Evolutionary conservation across 192 early-diverging fungal species (phyloP).

Genomic region (Coemansia sp.): DNA sequence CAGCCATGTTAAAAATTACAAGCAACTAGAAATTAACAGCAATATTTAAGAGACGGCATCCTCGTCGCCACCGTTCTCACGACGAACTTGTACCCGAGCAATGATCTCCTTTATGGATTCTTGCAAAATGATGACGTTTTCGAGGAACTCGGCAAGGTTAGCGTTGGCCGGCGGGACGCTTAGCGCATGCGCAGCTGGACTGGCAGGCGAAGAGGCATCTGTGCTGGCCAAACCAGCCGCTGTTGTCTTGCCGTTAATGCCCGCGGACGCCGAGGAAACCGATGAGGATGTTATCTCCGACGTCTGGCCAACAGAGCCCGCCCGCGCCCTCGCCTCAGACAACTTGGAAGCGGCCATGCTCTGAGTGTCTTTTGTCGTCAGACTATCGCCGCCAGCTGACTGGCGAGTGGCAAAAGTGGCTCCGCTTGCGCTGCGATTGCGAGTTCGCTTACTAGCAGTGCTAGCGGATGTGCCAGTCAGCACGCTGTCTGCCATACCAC

Average conservation of each 20-base stretch:
- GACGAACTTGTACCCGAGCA: constrained; percentile 77
- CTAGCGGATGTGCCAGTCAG: not conserved
- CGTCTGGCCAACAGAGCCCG: constrained; percentile 31
- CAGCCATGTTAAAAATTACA: not conserved
- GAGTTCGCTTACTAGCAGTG: constrained; percentile 7
- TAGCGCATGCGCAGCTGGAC: constrained; percentile 39
- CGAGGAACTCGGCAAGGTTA: constrained; percentile 64
- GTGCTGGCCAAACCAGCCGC: constrained; percentile 7
- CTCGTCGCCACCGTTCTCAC: constrained; percentile 77
- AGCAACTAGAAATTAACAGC: not conserved
- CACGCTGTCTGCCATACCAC: constrained; percentile 7
- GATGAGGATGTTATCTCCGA: constrained; percentile 40
- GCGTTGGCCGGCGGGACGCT: constrained; percentile 50
- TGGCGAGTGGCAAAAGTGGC: constrained; percentile 8
- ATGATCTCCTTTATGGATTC: constrained; percentile 93
- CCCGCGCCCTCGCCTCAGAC: constrained; percentile 17
- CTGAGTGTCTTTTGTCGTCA: not conserved
- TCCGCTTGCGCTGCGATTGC: constrained; percentile 50
- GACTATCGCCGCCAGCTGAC: constrained; percentile 1
- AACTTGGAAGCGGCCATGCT: constrained; percentile 8
- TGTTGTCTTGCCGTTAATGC: constrained; percentile 4
- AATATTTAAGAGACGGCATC: constrained; percentile 40
- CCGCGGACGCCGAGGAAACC: constrained; percentile 17
- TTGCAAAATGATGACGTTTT: constrained; percentile 91
- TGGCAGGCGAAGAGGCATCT: constrained; percentile 15